Evolutionary conservation across 805 yeast genomes (phyloP).

Genomic region (Geotrichum ghanense): DNA sequence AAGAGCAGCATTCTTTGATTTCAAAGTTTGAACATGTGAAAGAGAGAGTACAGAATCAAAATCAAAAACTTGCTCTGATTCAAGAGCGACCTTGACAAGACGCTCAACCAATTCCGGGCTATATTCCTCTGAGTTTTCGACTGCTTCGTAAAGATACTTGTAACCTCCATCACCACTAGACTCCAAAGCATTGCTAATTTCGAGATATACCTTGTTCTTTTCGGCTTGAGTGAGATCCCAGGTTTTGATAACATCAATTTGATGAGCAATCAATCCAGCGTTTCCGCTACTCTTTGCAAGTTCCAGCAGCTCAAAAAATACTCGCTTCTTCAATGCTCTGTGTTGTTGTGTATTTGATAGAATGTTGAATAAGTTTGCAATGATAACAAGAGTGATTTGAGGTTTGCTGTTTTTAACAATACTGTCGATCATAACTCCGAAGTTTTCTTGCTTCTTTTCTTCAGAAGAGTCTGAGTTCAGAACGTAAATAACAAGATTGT

Average conservation of each 20-base stretch:
- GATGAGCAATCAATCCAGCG: slow-evolving; percentile 26
- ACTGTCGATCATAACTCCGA: not conserved
- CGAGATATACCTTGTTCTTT: slow-evolving; percentile 18
- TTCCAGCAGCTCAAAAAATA: slow-evolving; percentile 24
- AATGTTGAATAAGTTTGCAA: slow-evolving; percentile 31
- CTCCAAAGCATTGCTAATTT: slow-evolving; percentile 18
- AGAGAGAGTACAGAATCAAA: slow-evolving; percentile 23
- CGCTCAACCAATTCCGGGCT: slow-evolving; percentile 12
- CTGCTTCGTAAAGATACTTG: slow-evolving; percentile 15
- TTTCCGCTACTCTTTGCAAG: slow-evolving; percentile 25
- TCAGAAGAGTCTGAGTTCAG: slow-evolving; percentile 25
- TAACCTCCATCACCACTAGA: slow-evolving; percentile 12
- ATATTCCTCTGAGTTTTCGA: slow-evolving; percentile 10
- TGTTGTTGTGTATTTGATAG: slow-evolving; percentile 19
- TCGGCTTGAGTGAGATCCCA: slow-evolving; percentile 24
- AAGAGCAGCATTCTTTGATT: slow-evolving; percentile 14
- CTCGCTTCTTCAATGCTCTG: slow-evolving; percentile 17
- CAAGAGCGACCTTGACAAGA: slow-evolving; percentile 19
- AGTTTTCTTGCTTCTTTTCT: slow-evolving; percentile 7
- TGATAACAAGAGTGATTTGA: slow-evolving; percentile 23
- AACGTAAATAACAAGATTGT: slow-evolving; percentile 28
- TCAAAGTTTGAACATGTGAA: slow-evolving; percentile 20
- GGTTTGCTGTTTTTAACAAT: slow-evolving; percentile 9
- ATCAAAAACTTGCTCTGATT: slow-evolving; percentile 17
- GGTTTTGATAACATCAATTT: slow-evolving; percentile 24